phyloP scores from a whole-genome alignment of 805 yeast species.

The Sporopachydermia quercuum region DNA sequence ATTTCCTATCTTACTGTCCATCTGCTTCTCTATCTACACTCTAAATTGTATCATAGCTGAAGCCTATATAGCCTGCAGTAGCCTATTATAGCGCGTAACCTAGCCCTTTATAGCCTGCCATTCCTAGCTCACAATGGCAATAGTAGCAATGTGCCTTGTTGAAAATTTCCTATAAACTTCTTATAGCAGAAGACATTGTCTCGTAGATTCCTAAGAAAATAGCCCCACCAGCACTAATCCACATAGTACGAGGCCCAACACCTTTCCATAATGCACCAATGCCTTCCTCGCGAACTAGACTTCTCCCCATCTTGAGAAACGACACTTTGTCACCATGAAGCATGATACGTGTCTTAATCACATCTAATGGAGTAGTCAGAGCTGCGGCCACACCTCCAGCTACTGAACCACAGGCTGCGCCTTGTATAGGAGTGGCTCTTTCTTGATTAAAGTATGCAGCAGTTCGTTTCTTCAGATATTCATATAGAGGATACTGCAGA shows the following conservation, averaged over 20 bases:
- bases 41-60: too few species aligned
- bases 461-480: slow-evolving; percentile 54
- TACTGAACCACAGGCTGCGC: slow-evolving; percentile 80
- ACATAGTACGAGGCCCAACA: slow-evolving; percentile 87
- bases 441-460: slow-evolving; percentile 25
- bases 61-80: too few species aligned
- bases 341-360: slow-evolving; percentile 89
- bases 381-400: slow-evolving; percentile 97
- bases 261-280: slow-evolving; percentile 60
- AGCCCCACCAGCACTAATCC: slow-evolving; percentile 98
- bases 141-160: too few species aligned
- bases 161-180: too few species aligned
- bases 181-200: too few species aligned
- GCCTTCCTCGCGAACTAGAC: slow-evolving; percentile 62
- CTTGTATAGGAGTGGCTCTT: slow-evolving; percentile 47
- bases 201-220: slow-evolving; percentile 93
- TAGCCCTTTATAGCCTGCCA: too few species aligned
- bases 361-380: slow-evolving; percentile 85
- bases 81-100: too few species aligned
- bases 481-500: slow-evolving; percentile 92
- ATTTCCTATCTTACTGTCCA: too few species aligned
- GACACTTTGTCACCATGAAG: slow-evolving; percentile 37
- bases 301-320: slow-evolving; percentile 30
- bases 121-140: too few species aligned
- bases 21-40: too few species aligned